Base-by-base conservation (phyloP, 2,329 filamentous ascomycete genomes). In the Alternaria tenuissima region DNA sequence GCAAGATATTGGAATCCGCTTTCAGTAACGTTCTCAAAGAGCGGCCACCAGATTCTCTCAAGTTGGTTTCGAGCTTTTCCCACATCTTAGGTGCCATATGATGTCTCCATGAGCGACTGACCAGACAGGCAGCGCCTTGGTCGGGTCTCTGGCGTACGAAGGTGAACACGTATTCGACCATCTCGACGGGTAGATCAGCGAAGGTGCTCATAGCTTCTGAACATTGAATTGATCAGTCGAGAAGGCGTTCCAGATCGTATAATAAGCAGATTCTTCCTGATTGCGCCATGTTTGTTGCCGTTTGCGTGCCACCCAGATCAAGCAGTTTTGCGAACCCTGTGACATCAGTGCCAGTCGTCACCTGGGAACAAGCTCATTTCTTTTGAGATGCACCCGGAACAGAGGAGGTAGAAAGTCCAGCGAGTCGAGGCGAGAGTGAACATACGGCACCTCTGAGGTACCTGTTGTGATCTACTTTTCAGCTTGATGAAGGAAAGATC, bases 91-190 rank as follows among this genome's bases (percentile, higher is more conserved):
- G 43, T 6, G 43, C 43, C 43, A 46, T 46, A 0, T 14, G 9
- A 4, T 30, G 1, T n/a, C 26, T 26, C 43, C 43, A 46, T 30
- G 3, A 20, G 26, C 16, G 43, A 20, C 16, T 46, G 2, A 46
- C 43, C 11, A 46, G 43, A 18, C 43, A 46, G n/a, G 3, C 26
- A 3, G 7, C 3, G n/a, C 43, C 16, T 46, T 46, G 43, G 30
- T 46, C 43, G 3, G 26, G 24, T 20, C n/a, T 46, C n/a, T 46
- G 43, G 26, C 43, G 26, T 30, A 46, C 43, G 8, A 46, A 46
- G 1, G 3, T 22, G 26, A 46, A 18, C n/a, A 46, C 26, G 18
- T 46, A 8, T 26, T 2, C n/a, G 2, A 46, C n/a, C 24, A 46
- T 16, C 24, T 46, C 43, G 4, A 3, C 1, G 3, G 24, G 43